These are phyloP conservation scores for Leccinum disarticulatum DNA, from an alignment of 768 basidiomycete species.

Conservation along the genomic window DNA sequence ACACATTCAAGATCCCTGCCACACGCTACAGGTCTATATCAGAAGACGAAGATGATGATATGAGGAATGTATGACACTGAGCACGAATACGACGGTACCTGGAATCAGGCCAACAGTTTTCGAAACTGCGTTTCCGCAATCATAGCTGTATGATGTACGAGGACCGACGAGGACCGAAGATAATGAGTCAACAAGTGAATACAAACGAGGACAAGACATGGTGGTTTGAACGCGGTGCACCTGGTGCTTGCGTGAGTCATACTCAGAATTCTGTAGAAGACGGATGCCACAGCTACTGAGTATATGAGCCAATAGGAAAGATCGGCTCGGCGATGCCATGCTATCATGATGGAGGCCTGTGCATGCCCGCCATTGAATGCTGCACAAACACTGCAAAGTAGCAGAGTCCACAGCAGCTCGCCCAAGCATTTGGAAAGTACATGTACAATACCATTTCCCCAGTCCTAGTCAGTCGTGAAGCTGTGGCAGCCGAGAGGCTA, in stretches of 20 bases:
- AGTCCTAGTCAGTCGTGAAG: neutral
- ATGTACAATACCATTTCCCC: neutral
- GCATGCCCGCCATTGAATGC: neutral
- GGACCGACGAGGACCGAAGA: neutral
- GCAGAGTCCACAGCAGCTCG: neutral
- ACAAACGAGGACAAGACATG: neutral
- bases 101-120: neutral
- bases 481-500: neutral
- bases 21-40: neutral
- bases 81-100: neutral
- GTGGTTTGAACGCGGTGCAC: neutral
- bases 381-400: neutral
- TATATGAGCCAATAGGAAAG: neutral
- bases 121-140: neutral
- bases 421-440: neutral
- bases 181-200: neutral
- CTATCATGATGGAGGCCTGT: neutral
- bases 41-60: neutral
- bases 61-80: neutral
- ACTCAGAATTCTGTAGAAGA: neutral
- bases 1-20: neutral
- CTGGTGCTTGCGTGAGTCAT: neutral
- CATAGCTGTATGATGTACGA: neutral
- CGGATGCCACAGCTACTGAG: neutral
- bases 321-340: neutral